Evolutionary conservation across 1,139 yeast species (phyloP).

Genomic region (Lodderomyces orthopsilosis): DNA sequence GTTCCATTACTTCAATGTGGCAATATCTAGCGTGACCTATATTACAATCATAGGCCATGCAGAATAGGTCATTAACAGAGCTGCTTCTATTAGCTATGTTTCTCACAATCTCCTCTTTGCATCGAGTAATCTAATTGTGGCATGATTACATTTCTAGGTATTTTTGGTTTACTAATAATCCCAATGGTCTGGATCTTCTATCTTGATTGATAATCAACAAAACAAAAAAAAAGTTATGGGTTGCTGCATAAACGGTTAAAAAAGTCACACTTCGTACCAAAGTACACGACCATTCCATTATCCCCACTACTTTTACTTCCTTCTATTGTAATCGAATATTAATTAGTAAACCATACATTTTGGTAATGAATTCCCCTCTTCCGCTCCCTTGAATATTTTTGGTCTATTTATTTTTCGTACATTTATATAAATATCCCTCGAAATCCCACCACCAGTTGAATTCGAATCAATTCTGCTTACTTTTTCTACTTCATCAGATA

Average conservation of each 20-base stretch:
- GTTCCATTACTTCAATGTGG: too few species aligned
- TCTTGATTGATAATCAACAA: slow-evolving; percentile 1
- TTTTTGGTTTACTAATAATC: neutral
- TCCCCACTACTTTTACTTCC: too few species aligned
- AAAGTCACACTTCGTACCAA: neutral
- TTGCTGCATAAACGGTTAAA: neutral
- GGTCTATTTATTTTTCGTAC: neutral
- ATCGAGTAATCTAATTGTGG: neutral
- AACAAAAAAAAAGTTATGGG: neutral
- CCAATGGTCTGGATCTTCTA: neutral
- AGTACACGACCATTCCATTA: neutral
- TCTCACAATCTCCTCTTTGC: neutral
- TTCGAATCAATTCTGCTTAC: neutral
- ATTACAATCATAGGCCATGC: neutral
- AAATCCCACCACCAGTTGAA: neutral
- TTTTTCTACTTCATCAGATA: neutral
- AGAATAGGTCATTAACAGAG: neutral
- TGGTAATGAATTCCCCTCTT: neutral
- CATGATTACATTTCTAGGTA: neutral
- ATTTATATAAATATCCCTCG: neutral
- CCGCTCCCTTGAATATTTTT: too few species aligned
- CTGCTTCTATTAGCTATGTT: neutral
- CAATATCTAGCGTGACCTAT: neutral
- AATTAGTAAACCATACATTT: neutral
- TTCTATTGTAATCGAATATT: too few species aligned